phyloP scores from a whole-genome alignment of 2,329 filamentous ascomycete genomes.

The Bipolaris victoriae region DNA sequence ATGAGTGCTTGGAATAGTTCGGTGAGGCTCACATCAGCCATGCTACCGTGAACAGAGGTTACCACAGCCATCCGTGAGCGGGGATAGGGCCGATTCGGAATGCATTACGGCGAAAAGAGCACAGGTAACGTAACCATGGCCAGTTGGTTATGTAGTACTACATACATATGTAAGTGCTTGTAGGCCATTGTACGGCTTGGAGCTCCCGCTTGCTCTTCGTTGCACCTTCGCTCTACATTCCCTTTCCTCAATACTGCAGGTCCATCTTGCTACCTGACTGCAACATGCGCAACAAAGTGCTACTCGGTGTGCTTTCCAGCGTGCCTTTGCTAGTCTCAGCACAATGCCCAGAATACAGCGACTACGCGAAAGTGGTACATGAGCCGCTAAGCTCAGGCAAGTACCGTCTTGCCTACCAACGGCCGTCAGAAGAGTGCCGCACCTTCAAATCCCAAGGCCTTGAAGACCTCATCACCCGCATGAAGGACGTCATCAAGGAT shows the following conservation, averaged over 20 bases:
- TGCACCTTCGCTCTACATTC: neutral
- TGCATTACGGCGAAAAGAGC: slow-evolving; percentile 22
- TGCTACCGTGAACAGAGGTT: slow-evolving; percentile 15
- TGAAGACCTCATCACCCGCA: slow-evolving; percentile 48
- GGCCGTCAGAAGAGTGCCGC: slow-evolving; percentile 52
- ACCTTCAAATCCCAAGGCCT: slow-evolving; percentile 56
- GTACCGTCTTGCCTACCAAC: slow-evolving; percentile 55
- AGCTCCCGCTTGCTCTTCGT: neutral
- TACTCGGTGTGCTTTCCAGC: slow-evolving; percentile 22
- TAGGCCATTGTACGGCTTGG: slow-evolving; percentile 2
- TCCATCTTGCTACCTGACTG: neutral
- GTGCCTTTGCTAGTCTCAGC: slow-evolving; percentile 36
- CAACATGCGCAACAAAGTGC: slow-evolving; percentile 33
- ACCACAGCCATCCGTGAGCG: slow-evolving; percentile 37
- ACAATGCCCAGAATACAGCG: slow-evolving; percentile 54
- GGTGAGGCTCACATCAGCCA: slow-evolving; percentile 33
- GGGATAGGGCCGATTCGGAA: slow-evolving; percentile 35
- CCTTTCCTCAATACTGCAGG: neutral
- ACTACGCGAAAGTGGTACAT: slow-evolving; percentile 51
- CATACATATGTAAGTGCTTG: neutral
- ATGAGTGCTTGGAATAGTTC: slow-evolving; percentile 24
- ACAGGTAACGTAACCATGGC: slow-evolving; percentile 11
- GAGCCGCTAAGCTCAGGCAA: slow-evolving; percentile 53
- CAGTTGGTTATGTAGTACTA: neutral
- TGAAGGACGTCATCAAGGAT: slow-evolving; percentile 52